Conservation (phyloP, 441 rosid species). For the Erodium trifolium region DNA sequence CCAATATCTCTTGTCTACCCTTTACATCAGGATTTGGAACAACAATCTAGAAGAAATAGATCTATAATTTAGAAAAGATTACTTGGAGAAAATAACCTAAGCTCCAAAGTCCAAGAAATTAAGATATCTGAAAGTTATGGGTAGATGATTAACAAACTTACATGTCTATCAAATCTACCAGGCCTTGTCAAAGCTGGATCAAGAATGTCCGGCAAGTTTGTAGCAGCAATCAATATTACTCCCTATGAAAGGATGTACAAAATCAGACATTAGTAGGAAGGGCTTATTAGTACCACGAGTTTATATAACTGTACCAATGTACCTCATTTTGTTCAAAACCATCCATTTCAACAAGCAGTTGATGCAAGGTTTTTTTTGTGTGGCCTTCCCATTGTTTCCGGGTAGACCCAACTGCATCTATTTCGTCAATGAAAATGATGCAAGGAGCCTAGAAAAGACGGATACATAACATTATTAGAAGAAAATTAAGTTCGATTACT, state of each 20-base stretch:
- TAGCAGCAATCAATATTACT: constrained; percentile 96
- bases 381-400: constrained; percentile 99
- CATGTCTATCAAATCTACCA: constrained; percentile 98
- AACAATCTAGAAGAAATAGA: constrained; percentile 46
- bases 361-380: constrained; percentile 98
- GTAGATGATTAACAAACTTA: constrained; percentile 37
- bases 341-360: constrained; percentile 96
- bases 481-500: no score
- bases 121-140: no score
- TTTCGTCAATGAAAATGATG: constrained; percentile 94
- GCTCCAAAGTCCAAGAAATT: constrained; percentile 1
- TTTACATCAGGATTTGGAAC: constrained; percentile 89
- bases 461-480: constrained; percentile 7
- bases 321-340: constrained; percentile 99
- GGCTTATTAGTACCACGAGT: constrained; percentile 9
- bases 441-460: constrained; percentile 70
- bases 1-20: constrained; percentile 93
- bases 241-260: constrained; percentile 43
- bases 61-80: neutral
- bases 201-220: constrained; percentile 95
- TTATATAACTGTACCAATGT: constrained; percentile 12
- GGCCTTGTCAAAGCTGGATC: constrained; percentile 99
- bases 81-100: neutral
- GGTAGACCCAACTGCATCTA: constrained; percentile 96
- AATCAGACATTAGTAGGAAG: constrained; percentile 11